Evolutionary conservation across 352 stramenopile genomes (phyloP).

Genomic region (Globisporangium radiosum): DNA sequence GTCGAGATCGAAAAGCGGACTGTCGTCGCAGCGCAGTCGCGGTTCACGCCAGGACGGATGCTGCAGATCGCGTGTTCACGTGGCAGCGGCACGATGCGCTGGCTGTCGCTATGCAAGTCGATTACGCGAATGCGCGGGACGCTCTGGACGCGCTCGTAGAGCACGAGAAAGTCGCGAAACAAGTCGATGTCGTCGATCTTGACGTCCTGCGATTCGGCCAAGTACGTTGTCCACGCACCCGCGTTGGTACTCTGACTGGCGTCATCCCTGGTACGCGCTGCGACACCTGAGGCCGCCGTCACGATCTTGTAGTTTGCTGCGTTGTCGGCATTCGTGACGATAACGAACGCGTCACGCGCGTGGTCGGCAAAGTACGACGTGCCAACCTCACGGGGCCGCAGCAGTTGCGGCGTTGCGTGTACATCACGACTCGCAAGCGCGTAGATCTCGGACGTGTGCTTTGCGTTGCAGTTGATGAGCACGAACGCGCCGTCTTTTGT

Average conservation of each 20-base stretch:
- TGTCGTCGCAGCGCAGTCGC: slow-evolving; percentile 47
- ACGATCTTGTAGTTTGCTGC: slow-evolving; percentile 79
- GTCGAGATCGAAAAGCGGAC: slow-evolving; percentile 74
- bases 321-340: slow-evolving; percentile 76
- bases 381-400: slow-evolving; percentile 42
- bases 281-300: not conserved
- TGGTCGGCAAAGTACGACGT: slow-evolving; percentile 87
- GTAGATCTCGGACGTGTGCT: slow-evolving; percentile 82
- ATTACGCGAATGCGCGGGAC: slow-evolving; percentile 70
- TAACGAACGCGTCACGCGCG: slow-evolving; percentile 51
- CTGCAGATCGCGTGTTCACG: slow-evolving; percentile 46
- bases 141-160: slow-evolving; percentile 75
- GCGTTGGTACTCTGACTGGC: slow-evolving; percentile 2
- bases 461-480: slow-evolving; percentile 86
- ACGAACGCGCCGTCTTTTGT: slow-evolving; percentile 80
- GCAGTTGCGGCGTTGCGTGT: slow-evolving; percentile 24
- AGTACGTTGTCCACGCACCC: slow-evolving; percentile 35
- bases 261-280: not conserved
- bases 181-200: slow-evolving; percentile 89
- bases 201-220: slow-evolving; percentile 49
- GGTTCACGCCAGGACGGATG: slow-evolving; percentile 76
- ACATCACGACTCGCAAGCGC: slow-evolving; percentile 25
- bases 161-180: slow-evolving; percentile 68
- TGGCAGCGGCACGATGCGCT: slow-evolving; percentile 44
- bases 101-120: slow-evolving; percentile 9